Evolutionary conservation across 2,329 filamentous ascomycete species (phyloP).

Genomic region (Neospermospora avenae): DNA sequence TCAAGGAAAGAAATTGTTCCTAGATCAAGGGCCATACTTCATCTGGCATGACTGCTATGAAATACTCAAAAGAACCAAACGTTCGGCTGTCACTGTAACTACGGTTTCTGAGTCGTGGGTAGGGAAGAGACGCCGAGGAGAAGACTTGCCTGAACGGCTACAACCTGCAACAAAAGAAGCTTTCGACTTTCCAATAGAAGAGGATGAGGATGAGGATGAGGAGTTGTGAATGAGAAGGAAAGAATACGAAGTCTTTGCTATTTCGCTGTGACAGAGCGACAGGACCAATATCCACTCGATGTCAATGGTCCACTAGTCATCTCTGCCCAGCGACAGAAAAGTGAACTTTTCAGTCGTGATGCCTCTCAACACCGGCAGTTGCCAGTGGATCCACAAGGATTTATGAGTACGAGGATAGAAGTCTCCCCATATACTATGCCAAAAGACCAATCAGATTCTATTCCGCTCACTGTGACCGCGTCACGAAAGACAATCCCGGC

Average conservation of each 20-base stretch:
- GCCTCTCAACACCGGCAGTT: no score
- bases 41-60: not conserved
- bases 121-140: not conserved
- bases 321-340: not conserved
- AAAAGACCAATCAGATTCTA: no score
- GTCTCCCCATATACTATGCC: no score
- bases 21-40: not conserved
- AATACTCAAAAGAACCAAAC: not conserved
- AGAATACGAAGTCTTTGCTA: not conserved
- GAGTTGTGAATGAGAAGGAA: not conserved
- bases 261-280: not conserved
- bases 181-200: not conserved
- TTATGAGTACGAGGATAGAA: no score
- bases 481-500: no score
- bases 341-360: no score
- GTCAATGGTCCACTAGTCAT: not conserved
- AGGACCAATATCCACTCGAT: not conserved
- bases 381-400: no score
- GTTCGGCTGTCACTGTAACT: not conserved
- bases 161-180: not conserved
- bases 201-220: not conserved
- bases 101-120: not conserved
- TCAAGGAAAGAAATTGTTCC: not conserved
- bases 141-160: not conserved
- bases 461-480: no score